Evolutionary conservation across 1,284 basidiomycete species (phyloP), one percentile per base, ranked within the genome.

Genomic region (Porogramme epimiltina): DNA sequence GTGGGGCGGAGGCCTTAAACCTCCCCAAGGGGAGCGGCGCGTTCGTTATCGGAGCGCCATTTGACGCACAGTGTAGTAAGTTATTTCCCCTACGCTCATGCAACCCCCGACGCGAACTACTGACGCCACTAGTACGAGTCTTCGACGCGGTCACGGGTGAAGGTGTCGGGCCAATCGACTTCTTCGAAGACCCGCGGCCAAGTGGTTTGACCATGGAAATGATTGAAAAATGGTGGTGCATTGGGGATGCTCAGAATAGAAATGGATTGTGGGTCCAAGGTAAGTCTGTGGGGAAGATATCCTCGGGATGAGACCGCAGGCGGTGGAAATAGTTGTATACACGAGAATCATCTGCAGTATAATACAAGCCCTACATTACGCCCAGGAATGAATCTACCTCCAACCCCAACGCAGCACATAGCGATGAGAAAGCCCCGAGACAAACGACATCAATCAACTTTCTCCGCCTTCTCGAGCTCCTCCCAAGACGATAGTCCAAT

Each of bases 191-290:
- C n/a, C 67, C 70, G 19, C 47, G 49, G 23, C 51, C 59, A 42
- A 48, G 41, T 25, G 66, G 49, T 3, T 65, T 81, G 37, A 75
- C 76, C 26, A 64, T 74, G 46, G 85, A 87, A 47, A 73, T 82
- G 66, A 62, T 93, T 23, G 92, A 93, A 68, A 91, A 89, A 63
- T 94, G 92, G 92, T 94, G 91, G 90, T 91, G 88, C 61, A 66
- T 87, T 39, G 91, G 92, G 2, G 86, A 89, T 61, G 66, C 63
- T 13, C 74, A 78, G 43, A 93, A 93, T 67, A 76, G 90, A 11
- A 62, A 58, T 3, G 75, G 69, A 1, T 75, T 91, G 67, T 93
- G 89, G 89, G 77, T 93, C 2, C 88, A 92, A 68, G 91, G 91
- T 13, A 59, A 33, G 25, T 16, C 52, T 23, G 40, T 61, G 10